Percentiles rank a stretch among this genome's conserved stretches.
phyloP scores from a whole-genome alignment of 2,329 filamentous ascomycete genomes.

The Xylariaceae sp. region DNA sequence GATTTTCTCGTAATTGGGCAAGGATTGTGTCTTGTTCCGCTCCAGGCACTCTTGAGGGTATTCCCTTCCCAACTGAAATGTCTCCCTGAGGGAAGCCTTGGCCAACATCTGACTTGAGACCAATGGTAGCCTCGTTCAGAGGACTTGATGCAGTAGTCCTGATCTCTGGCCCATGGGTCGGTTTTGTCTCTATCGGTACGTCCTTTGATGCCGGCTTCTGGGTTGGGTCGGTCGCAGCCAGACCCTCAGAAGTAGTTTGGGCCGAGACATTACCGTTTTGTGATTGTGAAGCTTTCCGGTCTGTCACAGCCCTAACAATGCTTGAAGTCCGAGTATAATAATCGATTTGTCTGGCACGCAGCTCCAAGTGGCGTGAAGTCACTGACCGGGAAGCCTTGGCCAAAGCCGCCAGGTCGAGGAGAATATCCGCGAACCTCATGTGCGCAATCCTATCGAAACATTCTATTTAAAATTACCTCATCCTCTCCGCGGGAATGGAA shows the following conservation, averaged over 20 bases:
- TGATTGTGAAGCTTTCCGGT: conserved; percentile 6
- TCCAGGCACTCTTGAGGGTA: conserved; percentile 7
- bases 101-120: conserved; percentile 3
- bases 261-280: neutral
- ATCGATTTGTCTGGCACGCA: conserved; percentile 53
- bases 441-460: conserved; percentile 16
- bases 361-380: conserved; percentile 58
- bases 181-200: no score
- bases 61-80: conserved; percentile 9
- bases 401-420: conserved; percentile 66
- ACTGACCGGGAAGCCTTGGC: conserved; percentile 66
- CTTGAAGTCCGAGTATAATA: conserved; percentile 46
- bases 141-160: neutral
- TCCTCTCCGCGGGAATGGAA: no score
- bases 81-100: conserved; percentile 9
- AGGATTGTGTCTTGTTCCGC: conserved; percentile 25
- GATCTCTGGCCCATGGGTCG: no score
- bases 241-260: neutral
- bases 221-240: neutral
- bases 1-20: conserved; percentile 15
- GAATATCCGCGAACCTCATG: conserved; percentile 61
- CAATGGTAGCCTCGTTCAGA: neutral
- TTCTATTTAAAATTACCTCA: conserved; percentile 4
- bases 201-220: conserved; percentile 1
- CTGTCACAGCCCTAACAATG: conserved; percentile 35